These are phyloP conservation scores for Paecilomyces variotii DNA, from an alignment of 2,329 filamentous ascomycete species.

Conservation along the genomic window DNA sequence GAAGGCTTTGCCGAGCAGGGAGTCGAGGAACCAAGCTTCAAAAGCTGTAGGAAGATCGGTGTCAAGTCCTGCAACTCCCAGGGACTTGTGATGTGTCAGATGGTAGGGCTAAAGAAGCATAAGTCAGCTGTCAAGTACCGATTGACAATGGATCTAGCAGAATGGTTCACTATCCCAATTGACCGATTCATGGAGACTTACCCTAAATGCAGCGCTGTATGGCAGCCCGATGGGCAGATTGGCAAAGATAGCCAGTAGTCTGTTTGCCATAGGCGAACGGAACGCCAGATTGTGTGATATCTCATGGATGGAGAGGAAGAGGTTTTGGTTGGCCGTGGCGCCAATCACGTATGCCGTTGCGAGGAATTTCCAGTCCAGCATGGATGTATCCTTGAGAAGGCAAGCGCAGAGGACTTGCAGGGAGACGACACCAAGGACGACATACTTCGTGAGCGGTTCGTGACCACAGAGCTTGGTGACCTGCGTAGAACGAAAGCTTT, in stretches of 20 bases:
- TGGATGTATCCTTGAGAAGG: slow-evolving; percentile 64
- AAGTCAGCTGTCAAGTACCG: neutral
- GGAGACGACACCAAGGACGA: slow-evolving; percentile 74
- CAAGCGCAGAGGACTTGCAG: slow-evolving; percentile 74
- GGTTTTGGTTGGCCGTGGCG: slow-evolving; percentile 94
- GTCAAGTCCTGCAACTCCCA: slow-evolving; percentile 91
- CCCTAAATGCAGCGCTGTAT: slow-evolving; percentile 91
- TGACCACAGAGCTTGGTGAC: slow-evolving; percentile 95
- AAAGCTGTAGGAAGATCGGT: slow-evolving; percentile 89
- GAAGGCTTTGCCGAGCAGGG: slow-evolving; percentile 88
- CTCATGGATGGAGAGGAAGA: slow-evolving; percentile 97
- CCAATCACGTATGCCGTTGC: slow-evolving; percentile 83
- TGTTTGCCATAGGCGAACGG: slow-evolving; percentile 68
- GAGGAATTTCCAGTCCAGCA: slow-evolving; percentile 80
- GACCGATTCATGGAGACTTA: slow-evolving; percentile 34
- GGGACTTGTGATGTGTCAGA: slow-evolving; percentile 96
- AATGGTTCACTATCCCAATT: neutral
- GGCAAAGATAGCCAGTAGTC: slow-evolving; percentile 81
- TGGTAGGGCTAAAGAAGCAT: slow-evolving; percentile 68
- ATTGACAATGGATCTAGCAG: neutral
- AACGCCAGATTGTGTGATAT: slow-evolving; percentile 98
- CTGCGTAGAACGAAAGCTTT: slow-evolving; percentile 36
- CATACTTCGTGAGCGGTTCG: slow-evolving; percentile 90
- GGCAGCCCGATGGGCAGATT: slow-evolving; percentile 94
- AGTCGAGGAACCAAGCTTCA: slow-evolving; percentile 89